Base-by-base conservation (phyloP, 495 filamentous ascomycete species). In the Podospora fimiseda region DNA sequence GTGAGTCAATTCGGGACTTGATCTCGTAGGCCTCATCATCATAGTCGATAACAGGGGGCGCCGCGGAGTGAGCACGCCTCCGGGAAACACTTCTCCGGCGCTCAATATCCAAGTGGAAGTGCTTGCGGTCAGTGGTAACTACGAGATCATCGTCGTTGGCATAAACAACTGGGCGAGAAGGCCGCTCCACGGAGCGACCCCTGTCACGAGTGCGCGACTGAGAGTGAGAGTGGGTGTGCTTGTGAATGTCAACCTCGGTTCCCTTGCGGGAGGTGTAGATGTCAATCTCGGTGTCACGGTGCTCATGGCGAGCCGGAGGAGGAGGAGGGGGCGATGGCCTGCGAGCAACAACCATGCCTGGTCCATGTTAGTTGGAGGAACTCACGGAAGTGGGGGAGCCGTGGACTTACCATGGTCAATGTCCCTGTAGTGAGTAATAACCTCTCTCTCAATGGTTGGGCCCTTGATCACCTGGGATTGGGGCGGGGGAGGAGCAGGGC, bases 381-480 rank as follows among this genome's bases (percentile, higher is more conserved):
- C 48, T 15, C 14, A 16, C 6, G n/a, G n/a, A n/a, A n/a, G n/a
- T n/a, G n/a, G n/a, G n/a, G n/a, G n/a, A n/a, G n/a, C n/a, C n/a
- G n/a, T n/a, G n/a, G n/a, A n/a, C 69, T 67, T 75, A 86, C 89
- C 90, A 70, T 95, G 89, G 65, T 96, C 87, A 61, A 95, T 87
- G 59, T 92, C 85, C 19, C 85, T 78, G 62, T 93, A 90, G 66
- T 90, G 88, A 1, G 87, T 89, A 52, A 90, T 87, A 41, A 93
- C 79, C 61, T 94, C 86, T 54, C 89, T 81, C 61, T 87, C 83
- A 57, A 91, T 86, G 3, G 81, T 79, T 3, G 86, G 85, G 16
- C 80, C 82, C 56, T 80, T 76, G 61, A 89, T 83, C 22, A 77
- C 66, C 50, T 60, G 55, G 19, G 73, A 70, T 2, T 82, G 80